A percentile compares a stretch with the other conserved stretches of the same genome.
Evolutionary conservation across 768 basidiomycete genomes (phyloP).

Genomic region (Lactarius akahatsu): DNA sequence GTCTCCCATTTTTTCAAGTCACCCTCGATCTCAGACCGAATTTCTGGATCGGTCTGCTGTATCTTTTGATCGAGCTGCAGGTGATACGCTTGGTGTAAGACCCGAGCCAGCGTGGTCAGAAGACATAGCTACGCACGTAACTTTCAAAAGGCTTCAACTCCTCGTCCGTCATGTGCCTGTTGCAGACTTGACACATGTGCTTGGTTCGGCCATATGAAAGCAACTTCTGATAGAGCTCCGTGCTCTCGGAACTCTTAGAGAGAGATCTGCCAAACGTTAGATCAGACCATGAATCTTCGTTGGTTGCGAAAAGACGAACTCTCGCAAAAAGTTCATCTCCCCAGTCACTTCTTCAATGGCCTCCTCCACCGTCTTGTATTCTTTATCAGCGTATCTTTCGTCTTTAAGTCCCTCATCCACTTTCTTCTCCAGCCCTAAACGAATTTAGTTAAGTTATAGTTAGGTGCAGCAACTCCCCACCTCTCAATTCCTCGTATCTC

Average conservation of each 20-base stretch:
- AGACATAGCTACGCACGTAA: conserved; percentile 36
- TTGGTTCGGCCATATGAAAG: conserved; percentile 59
- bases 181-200: conserved; percentile 75
- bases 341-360: conserved; percentile 48
- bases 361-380: conserved; percentile 44
- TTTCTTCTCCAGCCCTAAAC: conserved; percentile 50
- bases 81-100: neutral
- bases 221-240: conserved; percentile 52
- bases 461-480: conserved; percentile 42
- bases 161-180: conserved; percentile 57
- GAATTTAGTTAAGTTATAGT: neutral
- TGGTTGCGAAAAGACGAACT: conserved; percentile 37
- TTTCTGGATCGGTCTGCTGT: conserved; percentile 52
- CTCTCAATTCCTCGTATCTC: conserved; percentile 61
- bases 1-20: conserved; percentile 61
- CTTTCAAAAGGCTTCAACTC: conserved; percentile 65
- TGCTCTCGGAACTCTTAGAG: conserved; percentile 38
- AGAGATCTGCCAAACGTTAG: conserved; percentile 32
- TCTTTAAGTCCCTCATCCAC: conserved; percentile 39
- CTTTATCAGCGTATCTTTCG: conserved; percentile 19
- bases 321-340: conserved; percentile 46
- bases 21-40: conserved; percentile 42
- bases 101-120: neutral
- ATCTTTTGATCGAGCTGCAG: conserved; percentile 65
- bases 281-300: conserved; percentile 11